Evolutionary conservation across 257 asterid genomes (phyloP).

Genomic region (Scutellaria barbata): DNA sequence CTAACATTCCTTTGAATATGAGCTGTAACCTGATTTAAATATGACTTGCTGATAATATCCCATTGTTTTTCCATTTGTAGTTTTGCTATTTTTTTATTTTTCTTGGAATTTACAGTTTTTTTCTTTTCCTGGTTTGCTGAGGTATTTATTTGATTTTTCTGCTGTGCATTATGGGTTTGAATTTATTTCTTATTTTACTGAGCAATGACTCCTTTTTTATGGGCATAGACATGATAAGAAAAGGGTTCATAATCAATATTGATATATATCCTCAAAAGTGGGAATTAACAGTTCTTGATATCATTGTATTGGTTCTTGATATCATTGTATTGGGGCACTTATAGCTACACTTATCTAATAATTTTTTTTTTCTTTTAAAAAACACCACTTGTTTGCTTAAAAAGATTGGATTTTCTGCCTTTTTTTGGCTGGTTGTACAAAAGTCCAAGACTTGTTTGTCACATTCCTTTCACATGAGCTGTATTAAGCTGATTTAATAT

Average conservation of each 20-base stretch:
- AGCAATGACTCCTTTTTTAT: no score
- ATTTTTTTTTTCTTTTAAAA: no score
- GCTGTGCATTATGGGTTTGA: conserved; percentile 35
- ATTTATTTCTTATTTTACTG: conserved; percentile 1
- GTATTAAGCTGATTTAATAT: conserved; percentile 16
- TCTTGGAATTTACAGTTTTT: no score
- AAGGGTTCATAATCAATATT: conserved; percentile 18
- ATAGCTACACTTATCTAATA: no score
- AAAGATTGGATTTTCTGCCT: conserved; percentile 24
- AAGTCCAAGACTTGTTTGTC: conserved; percentile 30
- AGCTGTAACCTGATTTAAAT: no score
- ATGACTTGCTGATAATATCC: no score
- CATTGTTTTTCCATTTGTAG: neutral
- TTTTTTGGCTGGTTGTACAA: conserved; percentile 22
- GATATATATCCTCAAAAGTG: neutral
- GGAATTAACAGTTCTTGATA: neutral
- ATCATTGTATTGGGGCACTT: neutral
- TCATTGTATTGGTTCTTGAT: neutral
- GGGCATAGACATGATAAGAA: conserved; percentile 1
- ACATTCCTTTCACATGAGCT: conserved; percentile 20
- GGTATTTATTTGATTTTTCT: neutral
- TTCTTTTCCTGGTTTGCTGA: neutral
- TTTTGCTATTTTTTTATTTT: no score
- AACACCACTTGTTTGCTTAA: neutral
- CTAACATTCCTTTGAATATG: no score